These are phyloP conservation scores for Candida buenavistaensis DNA, from an alignment of 1,139 yeast genomes.

Conservation along the genomic window DNA sequence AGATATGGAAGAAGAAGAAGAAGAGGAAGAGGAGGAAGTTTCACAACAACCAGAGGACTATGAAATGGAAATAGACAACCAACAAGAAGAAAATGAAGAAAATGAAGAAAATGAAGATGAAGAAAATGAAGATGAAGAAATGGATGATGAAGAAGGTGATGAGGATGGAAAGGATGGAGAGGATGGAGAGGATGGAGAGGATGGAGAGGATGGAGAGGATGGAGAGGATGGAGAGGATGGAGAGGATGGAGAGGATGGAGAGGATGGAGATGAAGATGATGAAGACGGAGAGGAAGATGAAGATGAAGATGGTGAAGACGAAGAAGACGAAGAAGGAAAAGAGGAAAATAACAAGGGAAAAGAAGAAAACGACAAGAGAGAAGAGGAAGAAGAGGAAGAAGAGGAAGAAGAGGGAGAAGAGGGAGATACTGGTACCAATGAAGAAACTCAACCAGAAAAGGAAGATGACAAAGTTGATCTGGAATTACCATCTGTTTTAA, in stretches of 20 bases:
- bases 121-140: conserved; percentile 20
- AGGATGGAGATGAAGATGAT: conserved; percentile 21
- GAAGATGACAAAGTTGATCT: conserved; percentile 10
- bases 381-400: conserved; percentile 22
- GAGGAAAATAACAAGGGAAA: conserved; percentile 14
- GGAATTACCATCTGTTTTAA: conserved; percentile 9
- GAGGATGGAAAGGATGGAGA: conserved; percentile 19
- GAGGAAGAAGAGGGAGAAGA: conserved; percentile 12
- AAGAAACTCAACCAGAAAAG: conserved; percentile 19
- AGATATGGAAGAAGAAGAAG: conserved; percentile 20
- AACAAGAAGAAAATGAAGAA: conserved; percentile 27
- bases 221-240: conserved; percentile 21
- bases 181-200: conserved; percentile 16
- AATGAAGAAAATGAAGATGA: conserved; percentile 27
- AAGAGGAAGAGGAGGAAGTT: conserved; percentile 28
- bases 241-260: conserved; percentile 22
- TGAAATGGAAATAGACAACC: conserved; percentile 22
- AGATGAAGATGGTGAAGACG: conserved; percentile 17
- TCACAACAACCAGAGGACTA: conserved; percentile 20
- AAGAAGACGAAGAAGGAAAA: conserved; percentile 18
- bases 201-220: conserved; percentile 17
- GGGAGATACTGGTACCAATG: conserved; percentile 17
- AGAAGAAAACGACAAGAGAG: conserved; percentile 23
- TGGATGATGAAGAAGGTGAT: conserved; percentile 19
- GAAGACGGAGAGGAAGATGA: conserved; percentile 14